These are phyloP conservation scores for Melanomma pulvis-pyrius DNA, from an alignment of 495 filamentous ascomycete genomes.

Conservation along the genomic window DNA sequence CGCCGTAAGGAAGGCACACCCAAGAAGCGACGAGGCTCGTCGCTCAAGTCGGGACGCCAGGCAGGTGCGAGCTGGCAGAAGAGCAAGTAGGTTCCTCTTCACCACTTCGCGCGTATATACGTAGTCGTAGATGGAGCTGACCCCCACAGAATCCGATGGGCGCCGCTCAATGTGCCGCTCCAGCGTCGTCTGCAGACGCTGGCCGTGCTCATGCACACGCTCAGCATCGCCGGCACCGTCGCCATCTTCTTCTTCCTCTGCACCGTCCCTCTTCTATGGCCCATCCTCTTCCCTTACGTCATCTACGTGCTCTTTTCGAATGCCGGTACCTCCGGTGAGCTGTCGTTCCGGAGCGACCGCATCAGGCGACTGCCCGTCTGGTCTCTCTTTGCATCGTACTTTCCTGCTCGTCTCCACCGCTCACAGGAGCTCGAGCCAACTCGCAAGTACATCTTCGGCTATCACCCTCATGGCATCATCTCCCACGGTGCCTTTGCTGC, in stretches of 20 bases:
- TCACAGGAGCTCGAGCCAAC: constrained; percentile 76
- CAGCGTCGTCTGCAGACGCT: constrained; percentile 85
- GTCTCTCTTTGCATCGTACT: constrained; percentile 90
- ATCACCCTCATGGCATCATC: constrained; percentile 97
- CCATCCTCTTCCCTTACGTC: constrained; percentile 85
- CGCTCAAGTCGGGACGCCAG: constrained; percentile 42
- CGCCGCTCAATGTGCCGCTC: constrained; percentile 83
- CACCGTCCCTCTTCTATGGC: constrained; percentile 88
- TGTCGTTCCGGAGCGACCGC: constrained; percentile 71
- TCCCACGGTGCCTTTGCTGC: constrained; percentile 91
- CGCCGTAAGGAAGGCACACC: constrained; percentile 9
- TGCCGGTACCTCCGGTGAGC: constrained; percentile 69
- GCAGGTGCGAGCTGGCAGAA: constrained; percentile 46
- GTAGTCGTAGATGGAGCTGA: constrained; percentile 3
- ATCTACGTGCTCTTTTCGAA: constrained; percentile 80
- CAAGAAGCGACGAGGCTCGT: not conserved
- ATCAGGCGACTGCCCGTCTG: constrained; percentile 76
- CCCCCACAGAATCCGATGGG: constrained; percentile 69
- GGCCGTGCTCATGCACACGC: constrained; percentile 81
- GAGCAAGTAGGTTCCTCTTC: constrained; percentile 28
- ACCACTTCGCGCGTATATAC: not conserved
- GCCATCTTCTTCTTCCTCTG: constrained; percentile 90
- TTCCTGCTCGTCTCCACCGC: constrained; percentile 84
- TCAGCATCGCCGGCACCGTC: constrained; percentile 73
- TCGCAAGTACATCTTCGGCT: constrained; percentile 96